Percentiles rank a stretch among this genome's conserved stretches.
Evolutionary conservation across 1,284 basidiomycete genomes (phyloP).

Genomic region (Leccinum pseudoinsigne): DNA sequence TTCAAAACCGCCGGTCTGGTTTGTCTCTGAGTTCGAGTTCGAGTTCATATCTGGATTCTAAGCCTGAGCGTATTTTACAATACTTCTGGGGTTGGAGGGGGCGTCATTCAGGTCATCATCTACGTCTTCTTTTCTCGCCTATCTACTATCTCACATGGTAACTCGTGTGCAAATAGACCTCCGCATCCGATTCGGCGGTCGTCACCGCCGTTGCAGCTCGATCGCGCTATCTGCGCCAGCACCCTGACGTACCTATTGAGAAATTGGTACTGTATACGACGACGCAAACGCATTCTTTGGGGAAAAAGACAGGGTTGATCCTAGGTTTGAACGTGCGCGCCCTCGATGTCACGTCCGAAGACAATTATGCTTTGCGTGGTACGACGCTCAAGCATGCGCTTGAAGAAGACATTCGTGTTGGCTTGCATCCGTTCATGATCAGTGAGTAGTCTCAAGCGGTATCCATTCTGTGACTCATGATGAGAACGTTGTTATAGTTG

Average conservation of each 20-base stretch:
- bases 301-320: constrained; percentile 81
- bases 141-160: neutral
- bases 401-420: constrained; percentile 62
- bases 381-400: constrained; percentile 62
- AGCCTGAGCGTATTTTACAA: constrained; percentile 39
- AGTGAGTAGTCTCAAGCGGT: constrained; percentile 44
- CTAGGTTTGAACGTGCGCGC: constrained; percentile 78
- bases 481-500: constrained; percentile 46
- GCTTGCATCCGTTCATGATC: constrained; percentile 79
- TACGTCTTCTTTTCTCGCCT: neutral
- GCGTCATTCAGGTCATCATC: constrained; percentile 71
- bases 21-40: no score
- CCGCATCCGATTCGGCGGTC: constrained; percentile 84
- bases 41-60: no score
- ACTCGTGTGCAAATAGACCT: constrained; percentile 49
- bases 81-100: constrained; percentile 72
- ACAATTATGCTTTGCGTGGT: constrained; percentile 75
- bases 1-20: no score
- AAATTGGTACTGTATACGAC: constrained; percentile 88
- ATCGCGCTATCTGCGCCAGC: constrained; percentile 45
- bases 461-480: neutral
- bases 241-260: constrained; percentile 52
- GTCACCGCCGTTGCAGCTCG: constrained; percentile 85
- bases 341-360: constrained; percentile 67
- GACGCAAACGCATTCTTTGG: constrained; percentile 90